Evolutionary conservation across 2,329 filamentous ascomycete genomes (phyloP).

Genomic region (Scedosporium boydii): DNA sequence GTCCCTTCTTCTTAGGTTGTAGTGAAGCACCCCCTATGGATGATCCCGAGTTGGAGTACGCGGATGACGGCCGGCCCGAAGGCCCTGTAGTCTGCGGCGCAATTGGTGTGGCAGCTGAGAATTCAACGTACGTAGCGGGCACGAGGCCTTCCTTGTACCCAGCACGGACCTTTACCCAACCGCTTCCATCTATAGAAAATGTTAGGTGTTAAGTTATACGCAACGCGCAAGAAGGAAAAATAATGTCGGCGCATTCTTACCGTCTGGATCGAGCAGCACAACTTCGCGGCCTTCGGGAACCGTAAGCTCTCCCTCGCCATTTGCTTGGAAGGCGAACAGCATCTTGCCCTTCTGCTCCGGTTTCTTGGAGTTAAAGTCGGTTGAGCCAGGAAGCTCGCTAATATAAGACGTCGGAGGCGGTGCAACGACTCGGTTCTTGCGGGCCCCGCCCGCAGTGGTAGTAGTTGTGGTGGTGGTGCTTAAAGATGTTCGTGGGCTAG

Average conservation of each 20-base stretch:
- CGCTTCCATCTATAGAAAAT: slow-evolving; percentile 61
- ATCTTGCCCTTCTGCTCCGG: slow-evolving; percentile 65
- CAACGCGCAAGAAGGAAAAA: neutral
- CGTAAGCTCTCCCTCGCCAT: slow-evolving; percentile 70
- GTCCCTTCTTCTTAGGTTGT: slow-evolving; percentile 69
- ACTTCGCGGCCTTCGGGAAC: slow-evolving; percentile 74
- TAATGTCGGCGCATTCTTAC: slow-evolving; percentile 43
- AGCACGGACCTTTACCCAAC: slow-evolving; percentile 78
- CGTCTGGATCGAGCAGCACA: slow-evolving; percentile 72
- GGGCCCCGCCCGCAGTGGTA: slow-evolving; percentile 20
- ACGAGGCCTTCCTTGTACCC: slow-evolving; percentile 76
- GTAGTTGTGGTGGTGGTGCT: slow-evolving; percentile 16
- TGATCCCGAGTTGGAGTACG: slow-evolving; percentile 68
- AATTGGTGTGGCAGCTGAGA: slow-evolving; percentile 38
- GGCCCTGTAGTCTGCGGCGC: slow-evolving; percentile 34
- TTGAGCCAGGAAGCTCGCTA: slow-evolving; percentile 50
- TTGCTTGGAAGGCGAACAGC: slow-evolving; percentile 79
- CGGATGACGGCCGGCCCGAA: slow-evolving; percentile 57
- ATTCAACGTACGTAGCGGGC: slow-evolving; percentile 75
- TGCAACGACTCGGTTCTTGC: slow-evolving; percentile 69
- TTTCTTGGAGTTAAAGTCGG: slow-evolving; percentile 31
- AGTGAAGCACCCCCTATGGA: slow-evolving; percentile 37
- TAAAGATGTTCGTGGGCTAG: slow-evolving; percentile 13
- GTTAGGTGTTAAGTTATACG: slow-evolving; percentile 17
- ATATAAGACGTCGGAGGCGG: slow-evolving; percentile 80